Conservation (phyloP, 352 stramenopile genomes). For the Phytophthora citrophthora region DNA sequence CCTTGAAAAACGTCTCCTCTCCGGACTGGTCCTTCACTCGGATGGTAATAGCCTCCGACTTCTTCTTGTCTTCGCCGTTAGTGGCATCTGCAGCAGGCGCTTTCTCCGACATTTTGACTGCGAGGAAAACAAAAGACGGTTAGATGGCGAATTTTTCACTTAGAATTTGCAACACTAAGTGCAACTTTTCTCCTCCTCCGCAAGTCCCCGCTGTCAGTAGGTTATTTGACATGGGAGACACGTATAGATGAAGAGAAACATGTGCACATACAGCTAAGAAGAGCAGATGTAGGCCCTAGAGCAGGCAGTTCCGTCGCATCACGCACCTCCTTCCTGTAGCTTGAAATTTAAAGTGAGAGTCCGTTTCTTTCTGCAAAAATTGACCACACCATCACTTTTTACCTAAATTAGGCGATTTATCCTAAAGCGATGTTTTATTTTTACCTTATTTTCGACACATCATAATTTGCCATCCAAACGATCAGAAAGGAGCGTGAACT, state of each 20-base stretch:
- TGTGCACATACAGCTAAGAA: background rate
- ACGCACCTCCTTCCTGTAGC: constrained; percentile 24
- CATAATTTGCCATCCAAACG: constrained; percentile 14
- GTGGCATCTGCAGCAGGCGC: constrained; percentile 42
- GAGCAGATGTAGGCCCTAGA: background rate
- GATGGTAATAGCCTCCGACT: constrained; percentile 88
- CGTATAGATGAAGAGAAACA: background rate
- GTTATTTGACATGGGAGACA: background rate
- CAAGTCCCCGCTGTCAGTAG: background rate
- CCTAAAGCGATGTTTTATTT: constrained; percentile 1
- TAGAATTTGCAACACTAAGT: constrained; percentile 13
- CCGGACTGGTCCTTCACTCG: constrained; percentile 91
- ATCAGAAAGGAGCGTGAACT: background rate
- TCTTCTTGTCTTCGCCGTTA: constrained; percentile 83
- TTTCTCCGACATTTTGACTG: constrained; percentile 67
- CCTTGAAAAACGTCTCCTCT: constrained; percentile 99
- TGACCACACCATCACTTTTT: background rate
- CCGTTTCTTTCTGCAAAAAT: constrained; percentile 26
- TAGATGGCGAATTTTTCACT: constrained; percentile 7
- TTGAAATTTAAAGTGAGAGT: constrained; percentile 33
- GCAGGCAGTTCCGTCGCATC: background rate
- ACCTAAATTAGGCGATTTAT: background rate
- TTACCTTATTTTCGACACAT: constrained; percentile 29
- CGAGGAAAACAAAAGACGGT: constrained; percentile 2
- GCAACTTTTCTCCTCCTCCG: constrained; percentile 13